A percentile compares a stretch with the other conserved stretches of the same genome.
phyloP scores from a whole-genome alignment of 768 basidiomycete species.

The Mycena albidolilacea region DNA sequence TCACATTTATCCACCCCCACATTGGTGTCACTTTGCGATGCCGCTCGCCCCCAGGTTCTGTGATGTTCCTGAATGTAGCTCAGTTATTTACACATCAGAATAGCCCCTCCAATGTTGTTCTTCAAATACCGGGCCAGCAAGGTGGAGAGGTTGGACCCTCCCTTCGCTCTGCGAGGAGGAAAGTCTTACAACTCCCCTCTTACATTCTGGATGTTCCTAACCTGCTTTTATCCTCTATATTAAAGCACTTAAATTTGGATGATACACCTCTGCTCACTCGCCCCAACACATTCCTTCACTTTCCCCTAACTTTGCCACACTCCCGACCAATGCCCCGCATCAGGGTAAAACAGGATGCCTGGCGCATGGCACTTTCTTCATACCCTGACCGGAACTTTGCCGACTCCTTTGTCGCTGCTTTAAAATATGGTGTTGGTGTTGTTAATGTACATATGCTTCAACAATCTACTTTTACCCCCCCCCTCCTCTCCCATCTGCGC shows the following conservation, averaged over 20 bases:
- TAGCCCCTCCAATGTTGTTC: slow-evolving; percentile 2
- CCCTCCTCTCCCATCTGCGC: slow-evolving; percentile 36
- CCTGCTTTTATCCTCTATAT: too few relatives aligned
- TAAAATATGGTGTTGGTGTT: slow-evolving; percentile 28
- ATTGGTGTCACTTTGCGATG: neutral
- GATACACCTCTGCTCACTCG: neutral
- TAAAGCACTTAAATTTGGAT: neutral
- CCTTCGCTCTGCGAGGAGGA: slow-evolving; percentile 28
- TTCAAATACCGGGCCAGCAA: slow-evolving; percentile 17
- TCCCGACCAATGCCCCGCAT: slow-evolving; percentile 23
- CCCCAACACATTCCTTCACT: slow-evolving; percentile 29
- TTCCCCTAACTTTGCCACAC: slow-evolving; percentile 26
- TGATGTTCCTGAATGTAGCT: slow-evolving; percentile 19
- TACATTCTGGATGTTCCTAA: too few relatives aligned
- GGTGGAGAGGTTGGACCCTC: slow-evolving; percentile 22
- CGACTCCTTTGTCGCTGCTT: slow-evolving; percentile 14
- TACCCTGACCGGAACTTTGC: slow-evolving; percentile 32
- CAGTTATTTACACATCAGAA: slow-evolving; percentile 4
- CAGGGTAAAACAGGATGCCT: neutral
- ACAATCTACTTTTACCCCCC: neutral
- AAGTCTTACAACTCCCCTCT: slow-evolving; percentile 18
- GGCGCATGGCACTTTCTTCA: neutral
- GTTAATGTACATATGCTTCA: slow-evolving; percentile 10
- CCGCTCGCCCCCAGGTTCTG: slow-evolving; percentile 1
- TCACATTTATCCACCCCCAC: neutral